Percentiles rank a stretch among this genome's conserved stretches.
Conservation (phyloP, 257 asterid genomes). For the Gynochthodes officinalis region DNA sequence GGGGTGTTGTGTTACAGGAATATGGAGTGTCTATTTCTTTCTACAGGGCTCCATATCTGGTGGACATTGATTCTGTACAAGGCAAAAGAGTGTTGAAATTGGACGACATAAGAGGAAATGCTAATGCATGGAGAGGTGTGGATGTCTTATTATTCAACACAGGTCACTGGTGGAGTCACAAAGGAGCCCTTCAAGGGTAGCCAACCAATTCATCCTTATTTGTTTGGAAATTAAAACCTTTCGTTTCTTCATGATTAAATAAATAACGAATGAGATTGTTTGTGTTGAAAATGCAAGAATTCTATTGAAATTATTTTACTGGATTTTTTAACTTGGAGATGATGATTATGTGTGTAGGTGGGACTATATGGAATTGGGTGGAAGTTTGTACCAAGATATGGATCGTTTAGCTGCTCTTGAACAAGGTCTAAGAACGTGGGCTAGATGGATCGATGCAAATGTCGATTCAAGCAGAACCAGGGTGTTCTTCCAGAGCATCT, state of each 20-base stretch:
- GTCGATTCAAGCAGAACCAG: conserved; percentile 53
- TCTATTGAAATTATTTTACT: neutral
- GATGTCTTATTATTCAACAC: conserved; percentile 90
- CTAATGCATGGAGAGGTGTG: conserved; percentile 71
- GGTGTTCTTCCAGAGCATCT: conserved; percentile 82
- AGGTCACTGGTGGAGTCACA: conserved; percentile 98
- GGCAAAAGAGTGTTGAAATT: conserved; percentile 78
- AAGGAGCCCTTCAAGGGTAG: conserved; percentile 89
- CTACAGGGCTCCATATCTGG: conserved; percentile 82
- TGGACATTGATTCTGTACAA: conserved; percentile 62
- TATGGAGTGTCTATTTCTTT: conserved; percentile 75
- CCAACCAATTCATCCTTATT: neutral
- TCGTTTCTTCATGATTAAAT: neutral
- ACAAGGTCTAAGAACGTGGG: conserved; percentile 85
- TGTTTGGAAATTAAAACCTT: neutral
- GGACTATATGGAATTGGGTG: conserved; percentile 86
- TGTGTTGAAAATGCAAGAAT: neutral
- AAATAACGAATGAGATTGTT: neutral
- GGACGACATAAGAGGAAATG: conserved; percentile 76
- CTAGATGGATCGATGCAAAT: conserved; percentile 71
- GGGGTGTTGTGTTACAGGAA: conserved; percentile 41
- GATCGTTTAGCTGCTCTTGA: conserved; percentile 69
- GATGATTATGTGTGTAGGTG: conserved; percentile 60
- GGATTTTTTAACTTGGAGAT: neutral
- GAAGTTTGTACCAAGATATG: conserved; percentile 65